These are phyloP conservation scores for Emiliania huxleyi DNA, from an alignment of 78 protist genomes.

Conservation along the genomic window DNA sequence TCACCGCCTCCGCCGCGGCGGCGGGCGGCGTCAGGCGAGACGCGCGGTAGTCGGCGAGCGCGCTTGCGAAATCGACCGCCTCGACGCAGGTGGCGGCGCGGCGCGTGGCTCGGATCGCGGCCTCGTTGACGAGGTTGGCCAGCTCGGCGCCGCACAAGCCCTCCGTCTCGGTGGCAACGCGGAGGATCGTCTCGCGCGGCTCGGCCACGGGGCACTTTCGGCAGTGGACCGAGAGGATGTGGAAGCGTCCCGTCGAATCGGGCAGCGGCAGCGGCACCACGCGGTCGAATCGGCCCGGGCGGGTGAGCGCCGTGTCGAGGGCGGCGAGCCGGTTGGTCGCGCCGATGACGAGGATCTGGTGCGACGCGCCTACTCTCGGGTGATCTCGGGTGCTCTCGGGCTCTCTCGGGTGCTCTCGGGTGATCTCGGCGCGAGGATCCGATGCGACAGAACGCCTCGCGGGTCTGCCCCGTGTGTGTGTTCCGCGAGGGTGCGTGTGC, in stretches of 20 bases:
- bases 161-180: constrained; percentile 69
- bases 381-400: no score
- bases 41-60: background rate
- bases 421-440: background rate
- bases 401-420: no score
- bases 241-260: constrained; percentile 59
- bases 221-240: constrained; percentile 45
- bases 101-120: constrained; percentile 76
- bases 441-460: background rate
- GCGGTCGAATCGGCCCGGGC: constrained; percentile 17
- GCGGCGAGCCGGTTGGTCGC: background rate
- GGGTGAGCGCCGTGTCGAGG: constrained; percentile 26
- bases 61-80: background rate
- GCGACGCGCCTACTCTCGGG: no score
- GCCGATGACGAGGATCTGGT: background rate
- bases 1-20: background rate
- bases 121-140: constrained; percentile 82
- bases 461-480: no score
- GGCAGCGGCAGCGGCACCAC: background rate
- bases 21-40: background rate
- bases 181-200: constrained; percentile 32
- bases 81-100: constrained; percentile 40
- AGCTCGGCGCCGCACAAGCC: constrained; percentile 90
- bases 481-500: no score
- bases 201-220: background rate